Conservation (phyloP, 345 rosid genomes). For the Gynandropsis gynandra region DNA sequence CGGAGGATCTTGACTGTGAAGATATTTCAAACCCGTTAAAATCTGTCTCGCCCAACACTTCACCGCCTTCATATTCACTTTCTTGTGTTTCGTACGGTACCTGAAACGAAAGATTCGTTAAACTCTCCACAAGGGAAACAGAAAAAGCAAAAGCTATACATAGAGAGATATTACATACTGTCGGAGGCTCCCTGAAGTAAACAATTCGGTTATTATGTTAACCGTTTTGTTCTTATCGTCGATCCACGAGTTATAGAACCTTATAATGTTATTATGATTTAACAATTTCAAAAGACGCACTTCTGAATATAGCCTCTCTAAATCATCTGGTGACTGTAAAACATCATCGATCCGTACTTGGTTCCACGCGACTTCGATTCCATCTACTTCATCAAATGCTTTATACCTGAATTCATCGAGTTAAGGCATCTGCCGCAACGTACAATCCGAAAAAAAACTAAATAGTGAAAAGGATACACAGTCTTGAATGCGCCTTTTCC, state of each 20-base stretch:
- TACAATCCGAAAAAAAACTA: slow-evolving; percentile 11
- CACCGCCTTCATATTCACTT: slow-evolving; percentile 76
- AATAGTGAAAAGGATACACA: slow-evolving; percentile 44
- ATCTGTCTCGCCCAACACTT: slow-evolving; percentile 93
- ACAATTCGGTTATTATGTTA: slow-evolving; percentile 83
- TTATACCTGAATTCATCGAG: slow-evolving; percentile 50
- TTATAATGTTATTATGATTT: slow-evolving; percentile 74
- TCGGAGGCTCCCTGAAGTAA: slow-evolving; percentile 92
- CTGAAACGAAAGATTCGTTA: slow-evolving; percentile 38
- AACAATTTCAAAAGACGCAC: slow-evolving; percentile 78
- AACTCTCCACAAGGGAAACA: slow-evolving; percentile 18
- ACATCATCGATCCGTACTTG: slow-evolving; percentile 85
- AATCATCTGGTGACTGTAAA: slow-evolving; percentile 74
- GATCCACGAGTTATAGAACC: slow-evolving; percentile 84
- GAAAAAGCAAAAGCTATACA: slow-evolving; percentile 20
- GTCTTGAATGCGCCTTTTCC: slow-evolving; percentile 82
- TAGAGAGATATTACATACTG: slow-evolving; percentile 55
- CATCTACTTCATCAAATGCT: slow-evolving; percentile 89
- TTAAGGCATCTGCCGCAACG: slow-evolving; percentile 27
- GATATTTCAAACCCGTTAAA: slow-evolving; percentile 64
- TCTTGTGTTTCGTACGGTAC: slow-evolving; percentile 81
- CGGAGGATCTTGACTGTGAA: slow-evolving; percentile 77
- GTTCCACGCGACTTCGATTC: slow-evolving; percentile 99
- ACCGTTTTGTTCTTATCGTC: slow-evolving; percentile 88
- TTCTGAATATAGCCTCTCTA: slow-evolving; percentile 88